Evolutionary conservation across 2,329 filamentous ascomycete species (phyloP).

Genomic region (Emmonsia crescens): DNA sequence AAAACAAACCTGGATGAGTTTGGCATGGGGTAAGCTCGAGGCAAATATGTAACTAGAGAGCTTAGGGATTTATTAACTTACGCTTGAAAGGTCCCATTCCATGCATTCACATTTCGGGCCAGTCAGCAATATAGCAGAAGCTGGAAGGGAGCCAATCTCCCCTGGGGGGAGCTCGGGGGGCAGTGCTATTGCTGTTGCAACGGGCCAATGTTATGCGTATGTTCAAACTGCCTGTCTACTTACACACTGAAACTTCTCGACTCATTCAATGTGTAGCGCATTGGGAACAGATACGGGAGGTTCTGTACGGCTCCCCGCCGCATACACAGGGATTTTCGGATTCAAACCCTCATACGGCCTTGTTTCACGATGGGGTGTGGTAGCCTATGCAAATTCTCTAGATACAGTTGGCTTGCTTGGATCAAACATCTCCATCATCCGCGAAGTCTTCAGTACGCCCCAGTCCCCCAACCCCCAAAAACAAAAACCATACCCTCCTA

Average conservation of each 20-base stretch:
- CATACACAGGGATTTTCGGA: constrained; percentile 71
- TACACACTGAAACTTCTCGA: constrained; percentile 4
- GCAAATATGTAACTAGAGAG: neutral
- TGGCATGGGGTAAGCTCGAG: constrained; percentile 59
- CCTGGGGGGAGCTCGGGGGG: constrained; percentile 88
- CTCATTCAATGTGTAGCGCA: constrained; percentile 38
- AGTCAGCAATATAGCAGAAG: constrained; percentile 43
- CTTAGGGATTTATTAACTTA: neutral
- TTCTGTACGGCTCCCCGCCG: constrained; percentile 74
- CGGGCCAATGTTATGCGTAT: constrained; percentile 49
- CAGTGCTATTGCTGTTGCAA: constrained; percentile 72
- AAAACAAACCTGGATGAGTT: constrained; percentile 96
- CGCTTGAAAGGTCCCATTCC: constrained; percentile 50
- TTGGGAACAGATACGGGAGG: constrained; percentile 91
- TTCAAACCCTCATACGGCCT: constrained; percentile 90
- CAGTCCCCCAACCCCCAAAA: neutral
- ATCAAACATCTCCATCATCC: constrained; percentile 41
- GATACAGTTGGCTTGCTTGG: constrained; percentile 79
- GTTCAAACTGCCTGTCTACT: constrained; percentile 16
- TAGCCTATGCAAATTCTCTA: constrained; percentile 85
- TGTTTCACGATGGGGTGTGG: constrained; percentile 72
- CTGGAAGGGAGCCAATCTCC: constrained; percentile 42
- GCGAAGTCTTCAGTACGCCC: constrained; percentile 39
- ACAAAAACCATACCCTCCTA: constrained; percentile 2
- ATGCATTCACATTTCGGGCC: constrained; percentile 56